Percentiles rank a stretch among this genome's conserved stretches.
phyloP scores from a whole-genome alignment of 495 filamentous ascomycete genomes.

The Penicillium turbatum region DNA sequence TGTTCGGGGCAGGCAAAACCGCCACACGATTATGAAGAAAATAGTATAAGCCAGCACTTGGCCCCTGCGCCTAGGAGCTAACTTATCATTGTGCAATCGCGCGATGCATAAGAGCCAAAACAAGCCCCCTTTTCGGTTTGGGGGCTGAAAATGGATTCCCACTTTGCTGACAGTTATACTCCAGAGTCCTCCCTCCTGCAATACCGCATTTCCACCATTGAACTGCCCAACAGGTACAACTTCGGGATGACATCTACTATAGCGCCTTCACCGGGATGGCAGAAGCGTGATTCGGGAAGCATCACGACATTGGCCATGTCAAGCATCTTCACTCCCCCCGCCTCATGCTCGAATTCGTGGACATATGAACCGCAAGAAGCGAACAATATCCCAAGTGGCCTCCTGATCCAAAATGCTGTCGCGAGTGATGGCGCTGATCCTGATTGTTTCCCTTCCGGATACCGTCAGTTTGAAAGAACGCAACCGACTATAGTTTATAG shows the following conservation, averaged over 20 bases:
- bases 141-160: background rate
- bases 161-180: background rate
- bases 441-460: conserved; percentile 16
- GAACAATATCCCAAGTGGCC: conserved; percentile 5
- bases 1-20: background rate
- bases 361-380: conserved; percentile 11
- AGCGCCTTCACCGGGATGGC: background rate
- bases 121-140: background rate
- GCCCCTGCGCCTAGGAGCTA: background rate
- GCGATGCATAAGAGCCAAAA: background rate
- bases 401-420: conserved; percentile 21
- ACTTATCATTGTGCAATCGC: background rate
- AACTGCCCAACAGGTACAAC: background rate
- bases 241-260: background rate
- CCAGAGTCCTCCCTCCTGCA: background rate
- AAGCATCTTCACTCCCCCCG: conserved; percentile 14
- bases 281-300: background rate
- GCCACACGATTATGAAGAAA: too few relatives aligned
- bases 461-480: conserved; percentile 1
- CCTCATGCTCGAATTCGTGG: conserved; percentile 15
- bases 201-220: background rate
- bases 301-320: conserved; percentile 11
- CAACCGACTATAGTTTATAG: conserved; percentile 6
- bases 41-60: background rate
- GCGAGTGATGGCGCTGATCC: background rate